Evolutionary conservation across 163 green algal genomes (phyloP).

Genomic region (Prototheca wickerhamii): DNA sequence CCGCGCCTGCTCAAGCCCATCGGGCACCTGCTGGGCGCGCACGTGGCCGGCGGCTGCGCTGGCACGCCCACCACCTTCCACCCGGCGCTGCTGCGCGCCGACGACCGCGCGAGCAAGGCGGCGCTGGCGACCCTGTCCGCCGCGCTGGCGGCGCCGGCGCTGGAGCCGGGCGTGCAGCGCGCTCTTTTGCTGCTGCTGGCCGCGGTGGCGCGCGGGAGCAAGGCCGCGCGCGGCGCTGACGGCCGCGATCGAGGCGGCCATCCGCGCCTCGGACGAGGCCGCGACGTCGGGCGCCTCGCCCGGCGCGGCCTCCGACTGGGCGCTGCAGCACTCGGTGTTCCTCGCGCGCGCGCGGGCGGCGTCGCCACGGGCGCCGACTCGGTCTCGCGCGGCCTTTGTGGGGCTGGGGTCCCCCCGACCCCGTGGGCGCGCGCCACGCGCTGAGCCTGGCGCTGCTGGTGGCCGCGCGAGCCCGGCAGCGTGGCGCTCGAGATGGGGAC

Average conservation of each 20-base stretch:
- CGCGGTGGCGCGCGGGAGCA: slow-evolving; percentile 10
- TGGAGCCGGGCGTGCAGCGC: slow-evolving; percentile 11
- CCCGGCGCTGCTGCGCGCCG: neutral
- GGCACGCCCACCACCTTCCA: neutral
- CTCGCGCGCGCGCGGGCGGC: slow-evolving; percentile 9
- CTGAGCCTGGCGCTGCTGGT: slow-evolving; percentile 52
- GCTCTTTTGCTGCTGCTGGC: slow-evolving; percentile 7
- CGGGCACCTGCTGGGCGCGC: neutral
- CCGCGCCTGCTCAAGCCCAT: neutral
- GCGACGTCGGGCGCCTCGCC: slow-evolving; percentile 1
- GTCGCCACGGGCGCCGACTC: slow-evolving; percentile 6
- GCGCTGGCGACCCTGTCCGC: slow-evolving; percentile 26
- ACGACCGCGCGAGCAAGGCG: slow-evolving; percentile 26
- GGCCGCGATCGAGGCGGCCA: slow-evolving; percentile 9
- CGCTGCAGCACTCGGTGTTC: slow-evolving; percentile 35
- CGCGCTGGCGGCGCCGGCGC: slow-evolving; percentile 27
- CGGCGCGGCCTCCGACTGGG: slow-evolving; percentile 17
- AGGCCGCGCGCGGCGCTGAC: slow-evolving; percentile 7
- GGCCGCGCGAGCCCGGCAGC: slow-evolving; percentile 14
- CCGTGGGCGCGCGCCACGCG: slow-evolving; percentile 57
- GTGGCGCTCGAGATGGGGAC: slow-evolving; percentile 25
- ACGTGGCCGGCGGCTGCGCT: neutral
- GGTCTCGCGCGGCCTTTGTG: slow-evolving; percentile 17
- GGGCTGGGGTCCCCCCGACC: slow-evolving; percentile 41
- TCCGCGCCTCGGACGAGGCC: slow-evolving; percentile 16